Conservation (phyloP, 2,329 filamentous ascomycete species). For the Fusarium mexicanum region DNA sequence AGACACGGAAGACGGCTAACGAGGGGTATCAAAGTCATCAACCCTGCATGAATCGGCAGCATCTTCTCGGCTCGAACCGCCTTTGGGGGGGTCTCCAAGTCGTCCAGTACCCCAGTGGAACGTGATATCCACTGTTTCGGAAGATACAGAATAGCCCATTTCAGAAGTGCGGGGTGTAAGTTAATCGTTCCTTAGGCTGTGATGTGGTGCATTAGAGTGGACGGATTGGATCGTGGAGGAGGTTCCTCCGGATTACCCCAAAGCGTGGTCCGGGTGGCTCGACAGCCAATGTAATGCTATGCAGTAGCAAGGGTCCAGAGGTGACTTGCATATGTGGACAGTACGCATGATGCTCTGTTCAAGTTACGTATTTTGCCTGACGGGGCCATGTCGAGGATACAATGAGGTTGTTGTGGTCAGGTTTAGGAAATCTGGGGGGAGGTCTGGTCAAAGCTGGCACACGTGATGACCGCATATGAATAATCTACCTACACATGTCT, state of each 20-base stretch:
- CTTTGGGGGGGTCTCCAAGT: constrained; percentile 19
- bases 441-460: constrained; percentile 1
- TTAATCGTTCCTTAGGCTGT: neutral
- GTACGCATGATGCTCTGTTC: constrained; percentile 4
- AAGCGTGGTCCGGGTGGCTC: constrained; percentile 32
- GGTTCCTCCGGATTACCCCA: constrained; percentile 38
- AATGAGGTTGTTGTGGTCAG: constrained; percentile 5
- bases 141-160: constrained; percentile 12
- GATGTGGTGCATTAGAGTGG: neutral
- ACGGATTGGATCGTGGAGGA: constrained; percentile 39
- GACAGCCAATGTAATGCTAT: constrained; percentile 19
- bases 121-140: constrained; percentile 21
- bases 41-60: constrained; percentile 13
- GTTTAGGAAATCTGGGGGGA: neutral
- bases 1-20: constrained; percentile 13
- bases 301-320: constrained; percentile 4
- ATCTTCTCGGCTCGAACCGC: constrained; percentile 38
- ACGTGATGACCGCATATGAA: constrained; percentile 18
- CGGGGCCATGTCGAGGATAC: neutral
- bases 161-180: constrained; percentile 33
- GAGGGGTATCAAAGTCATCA: neutral
- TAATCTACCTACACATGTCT: neutral
- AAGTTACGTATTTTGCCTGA: neutral
- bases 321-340: constrained; percentile 13
- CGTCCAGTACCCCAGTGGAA: constrained; percentile 25